Evolutionary conservation across 148 eudicot species (phyloP).

Genomic region (Dysphania ambrosioides): DNA sequence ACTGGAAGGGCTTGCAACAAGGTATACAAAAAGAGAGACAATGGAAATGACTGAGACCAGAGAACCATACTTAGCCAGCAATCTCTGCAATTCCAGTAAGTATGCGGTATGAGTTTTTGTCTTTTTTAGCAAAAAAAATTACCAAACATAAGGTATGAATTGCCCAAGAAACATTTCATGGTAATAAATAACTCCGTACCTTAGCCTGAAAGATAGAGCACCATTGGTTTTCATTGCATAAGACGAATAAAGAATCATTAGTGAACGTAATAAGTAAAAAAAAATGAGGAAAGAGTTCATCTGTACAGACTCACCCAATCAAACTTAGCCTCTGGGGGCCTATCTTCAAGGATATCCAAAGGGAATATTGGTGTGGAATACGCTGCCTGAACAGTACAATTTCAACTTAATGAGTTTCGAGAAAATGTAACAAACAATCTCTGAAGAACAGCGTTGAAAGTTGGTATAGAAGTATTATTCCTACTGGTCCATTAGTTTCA

Average conservation of each 20-base stretch:
- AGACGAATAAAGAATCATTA: constrained; percentile 18
- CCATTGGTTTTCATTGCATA: constrained; percentile 31
- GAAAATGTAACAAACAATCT: not conserved
- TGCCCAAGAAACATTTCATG: not conserved
- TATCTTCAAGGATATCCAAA: constrained; percentile 75
- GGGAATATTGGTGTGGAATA: constrained; percentile 80
- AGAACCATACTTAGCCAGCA: constrained; percentile 87
- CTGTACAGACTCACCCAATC: constrained; percentile 53
- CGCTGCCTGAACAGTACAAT: constrained; percentile 45
- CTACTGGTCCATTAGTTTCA: not conserved
- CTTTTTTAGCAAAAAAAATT: too few relatives aligned
- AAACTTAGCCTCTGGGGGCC: constrained; percentile 63
- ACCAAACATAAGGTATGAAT: too few relatives aligned
- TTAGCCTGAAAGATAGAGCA: constrained; percentile 54
- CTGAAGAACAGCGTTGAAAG: not conserved
- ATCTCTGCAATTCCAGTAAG: constrained; percentile 47
- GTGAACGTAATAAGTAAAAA: constrained; percentile 16
- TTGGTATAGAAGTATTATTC: not conserved
- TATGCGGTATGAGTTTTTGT: not conserved
- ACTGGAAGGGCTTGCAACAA: constrained; percentile 66
- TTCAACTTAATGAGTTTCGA: not conserved
- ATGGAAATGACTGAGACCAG: constrained; percentile 58
- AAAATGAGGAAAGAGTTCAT: not conserved
- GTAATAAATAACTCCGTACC: constrained; percentile 37
- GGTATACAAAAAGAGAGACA: constrained; percentile 62